Conservation (phyloP, 345 rosid species). For the Syzygium jambos region DNA sequence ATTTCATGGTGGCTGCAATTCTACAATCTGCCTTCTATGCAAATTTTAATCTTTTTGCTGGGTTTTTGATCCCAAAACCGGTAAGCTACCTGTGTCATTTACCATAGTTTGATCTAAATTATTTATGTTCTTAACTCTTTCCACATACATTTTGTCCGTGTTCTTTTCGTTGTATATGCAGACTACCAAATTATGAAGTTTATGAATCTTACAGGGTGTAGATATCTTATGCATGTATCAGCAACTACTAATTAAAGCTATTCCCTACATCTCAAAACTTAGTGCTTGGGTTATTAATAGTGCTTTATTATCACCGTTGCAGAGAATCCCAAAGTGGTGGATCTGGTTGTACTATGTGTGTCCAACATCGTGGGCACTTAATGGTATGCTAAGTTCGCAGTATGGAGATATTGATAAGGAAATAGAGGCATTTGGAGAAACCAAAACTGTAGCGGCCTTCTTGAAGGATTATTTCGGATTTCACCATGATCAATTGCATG, state of each 20-base stretch:
- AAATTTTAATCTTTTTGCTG: conserved; percentile 41
- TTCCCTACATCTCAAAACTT: neutral
- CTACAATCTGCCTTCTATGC: conserved; percentile 28
- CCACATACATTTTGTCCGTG: no score
- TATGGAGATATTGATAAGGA: conserved; percentile 50
- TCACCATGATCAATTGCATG: conserved; percentile 21
- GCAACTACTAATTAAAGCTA: no score
- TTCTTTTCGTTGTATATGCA: no score
- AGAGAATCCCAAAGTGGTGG: conserved; percentile 84
- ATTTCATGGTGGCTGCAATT: conserved; percentile 44
- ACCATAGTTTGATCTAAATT: neutral
- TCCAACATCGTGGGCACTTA: conserved; percentile 74
- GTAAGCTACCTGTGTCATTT: conserved; percentile 23
- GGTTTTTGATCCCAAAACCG: conserved; percentile 55
- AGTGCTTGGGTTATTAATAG: neutral
- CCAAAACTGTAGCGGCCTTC: conserved; percentile 29
- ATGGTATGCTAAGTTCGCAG: conserved; percentile 54
- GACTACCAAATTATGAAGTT: no score
- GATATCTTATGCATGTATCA: no score
- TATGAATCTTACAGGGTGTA: no score
- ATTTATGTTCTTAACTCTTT: no score
- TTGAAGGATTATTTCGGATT: conserved; percentile 53
- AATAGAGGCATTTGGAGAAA: conserved; percentile 40
- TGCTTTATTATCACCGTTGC: conserved; percentile 6
- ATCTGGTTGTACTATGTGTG: conserved; percentile 54